These are phyloP conservation scores for Soucietia sequanensis DNA, from an alignment of 805 yeast genomes.

Conservation along the genomic window DNA sequence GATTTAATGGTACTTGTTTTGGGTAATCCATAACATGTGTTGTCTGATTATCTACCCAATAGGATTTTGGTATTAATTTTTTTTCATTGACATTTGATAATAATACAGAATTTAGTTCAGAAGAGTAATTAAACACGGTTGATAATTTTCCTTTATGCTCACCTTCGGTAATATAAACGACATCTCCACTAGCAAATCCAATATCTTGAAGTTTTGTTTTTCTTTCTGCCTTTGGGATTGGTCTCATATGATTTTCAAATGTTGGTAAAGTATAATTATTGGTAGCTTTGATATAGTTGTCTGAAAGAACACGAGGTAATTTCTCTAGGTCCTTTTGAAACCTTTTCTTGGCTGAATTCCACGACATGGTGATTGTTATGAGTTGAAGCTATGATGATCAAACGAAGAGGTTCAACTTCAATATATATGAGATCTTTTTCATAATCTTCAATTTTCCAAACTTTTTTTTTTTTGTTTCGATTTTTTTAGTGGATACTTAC, in stretches of 20 bases:
- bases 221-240: constrained; percentile 24
- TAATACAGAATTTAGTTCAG: constrained; percentile 60
- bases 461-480: no score
- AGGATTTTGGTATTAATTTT: constrained; percentile 65
- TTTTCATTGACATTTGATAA: constrained; percentile 69
- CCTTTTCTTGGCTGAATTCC: constrained; percentile 32
- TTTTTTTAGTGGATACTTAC: no score
- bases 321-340: constrained; percentile 34
- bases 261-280: constrained; percentile 34
- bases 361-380: constrained; percentile 35
- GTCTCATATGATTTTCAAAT: constrained; percentile 21
- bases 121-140: constrained; percentile 57
- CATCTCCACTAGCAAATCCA: constrained; percentile 71
- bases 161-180: constrained; percentile 72
- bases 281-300: constrained; percentile 16
- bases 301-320: constrained; percentile 31
- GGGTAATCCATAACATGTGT: constrained; percentile 75
- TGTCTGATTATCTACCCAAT: constrained; percentile 71
- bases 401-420: no score
- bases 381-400: no score
- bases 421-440: no score
- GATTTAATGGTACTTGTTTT: constrained; percentile 52
- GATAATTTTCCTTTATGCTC: constrained; percentile 72
- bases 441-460: no score
- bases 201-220: constrained; percentile 51